Conservation (phyloP, 768 basidiomycete genomes). For the Albatrellus ellisii region DNA sequence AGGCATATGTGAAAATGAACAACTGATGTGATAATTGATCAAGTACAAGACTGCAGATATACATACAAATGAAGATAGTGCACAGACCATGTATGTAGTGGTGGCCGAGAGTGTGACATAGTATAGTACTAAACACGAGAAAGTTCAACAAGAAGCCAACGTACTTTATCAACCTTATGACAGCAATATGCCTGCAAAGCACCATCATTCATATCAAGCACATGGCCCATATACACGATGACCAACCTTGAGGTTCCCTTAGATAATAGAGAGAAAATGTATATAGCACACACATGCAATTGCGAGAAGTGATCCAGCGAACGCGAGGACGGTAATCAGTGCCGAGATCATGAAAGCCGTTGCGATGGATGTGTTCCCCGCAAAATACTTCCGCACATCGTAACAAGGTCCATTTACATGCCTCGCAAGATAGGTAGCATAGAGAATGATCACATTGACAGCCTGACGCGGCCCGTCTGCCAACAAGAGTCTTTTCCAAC, state of each 20-base stretch:
- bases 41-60: no score
- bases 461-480: conserved; percentile 96
- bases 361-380: conserved; percentile 51
- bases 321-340: conserved; percentile 82
- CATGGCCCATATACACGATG: not conserved
- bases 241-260: conserved; percentile 87
- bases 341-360: conserved; percentile 81
- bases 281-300: conserved; percentile 82
- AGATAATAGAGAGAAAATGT: conserved; percentile 91
- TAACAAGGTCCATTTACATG: conserved; percentile 42
- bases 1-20: no score
- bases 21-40: no score
- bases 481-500: conserved; percentile 79
- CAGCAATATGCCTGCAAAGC: conserved; percentile 79
- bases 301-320: conserved; percentile 69
- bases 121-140: no score
- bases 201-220: no score
- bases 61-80: no score
- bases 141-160: no score
- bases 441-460: conserved; percentile 95
- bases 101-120: no score
- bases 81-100: no score
- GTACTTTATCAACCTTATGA: conserved; percentile 95
- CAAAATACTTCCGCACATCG: conserved; percentile 68
- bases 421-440: conserved; percentile 69